Base-by-base conservation (phyloP, 164 flowering plant genomes). In the Magnolia officinalis region DNA sequence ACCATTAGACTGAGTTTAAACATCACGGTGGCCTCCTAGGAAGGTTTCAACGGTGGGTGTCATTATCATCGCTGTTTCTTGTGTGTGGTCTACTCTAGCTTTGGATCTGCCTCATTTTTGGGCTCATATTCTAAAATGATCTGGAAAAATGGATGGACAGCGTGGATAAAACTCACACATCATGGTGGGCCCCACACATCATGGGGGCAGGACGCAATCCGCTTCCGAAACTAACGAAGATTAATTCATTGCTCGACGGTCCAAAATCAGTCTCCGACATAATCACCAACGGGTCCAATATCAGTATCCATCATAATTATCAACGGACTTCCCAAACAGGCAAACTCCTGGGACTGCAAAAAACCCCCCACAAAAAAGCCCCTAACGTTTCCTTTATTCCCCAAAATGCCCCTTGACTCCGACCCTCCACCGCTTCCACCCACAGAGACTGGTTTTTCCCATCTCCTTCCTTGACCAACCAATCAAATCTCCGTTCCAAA, bases 401-500 rank as follows among this genome's bases (percentile, higher is more conserved):
- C 83, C 8, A 70, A 65, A 65, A 85, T 85, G 87, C 82, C 87
- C 81, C 52, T 76, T 21, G 86, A 88, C 63, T 63, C 84, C 14
- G 81, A 82, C 14, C 63, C 82, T 0, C 63, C 74, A 3, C 49
- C 90, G 16, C 89, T 24, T 67, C 83, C 77, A 75, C 78, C 74
- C 81, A 76, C 83, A 83, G 95, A 55, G 91, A 91, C 90, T 90
- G 96, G 91, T 82, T 90, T 74, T 91, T 87, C 84, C 93, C 92
- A 13, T 87, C 91, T 0, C 85, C 87, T 16, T 84, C 91, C 16
- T 84, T 80, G 83, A 63, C 78, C 75, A 85, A 77, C 80, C 75
- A 80, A 31, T 23, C 82, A 18, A 14, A 58, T 18, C 26, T 68
- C 18, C 76, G 73, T 6, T 45, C 78, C 11, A 72, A 77, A 72